phyloP scores from a whole-genome alignment of 2,329 filamentous ascomycete species.

The Verticillium tricorpus region DNA sequence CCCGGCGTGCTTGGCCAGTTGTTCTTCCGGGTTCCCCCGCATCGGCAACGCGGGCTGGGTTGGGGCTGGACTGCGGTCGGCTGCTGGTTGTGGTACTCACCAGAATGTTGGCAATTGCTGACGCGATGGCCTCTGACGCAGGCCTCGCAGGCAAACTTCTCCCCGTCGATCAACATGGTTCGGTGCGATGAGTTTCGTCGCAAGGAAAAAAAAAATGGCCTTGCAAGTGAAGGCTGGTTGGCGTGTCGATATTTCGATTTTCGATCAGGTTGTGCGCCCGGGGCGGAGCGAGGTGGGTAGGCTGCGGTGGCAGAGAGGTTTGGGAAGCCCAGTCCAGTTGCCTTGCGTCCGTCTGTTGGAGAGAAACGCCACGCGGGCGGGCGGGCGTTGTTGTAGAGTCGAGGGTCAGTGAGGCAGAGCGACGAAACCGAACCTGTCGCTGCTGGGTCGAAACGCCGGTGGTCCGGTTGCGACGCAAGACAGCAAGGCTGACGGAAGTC shows the following conservation, averaged over 20 bases:
- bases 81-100: slow-evolving; percentile 52
- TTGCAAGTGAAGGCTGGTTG: neutral
- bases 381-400: neutral
- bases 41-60: neutral
- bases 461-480: neutral
- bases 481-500: neutral
- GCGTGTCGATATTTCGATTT: neutral
- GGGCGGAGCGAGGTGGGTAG: neutral
- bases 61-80: neutral
- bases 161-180: slow-evolving; percentile 80
- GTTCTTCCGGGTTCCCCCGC: neutral
- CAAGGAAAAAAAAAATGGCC: neutral
- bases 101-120: slow-evolving; percentile 94
- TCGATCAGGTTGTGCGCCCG: neutral
- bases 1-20: slow-evolving; percentile 3
- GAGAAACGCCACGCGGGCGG: neutral
- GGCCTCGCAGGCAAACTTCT: slow-evolving; percentile 97
- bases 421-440: slow-evolving; percentile 1
- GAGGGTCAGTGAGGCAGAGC: neutral
- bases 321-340: neutral
- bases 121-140: slow-evolving; percentile 98
- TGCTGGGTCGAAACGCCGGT: neutral
- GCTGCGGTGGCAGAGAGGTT: neutral
- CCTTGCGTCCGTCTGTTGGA: neutral
- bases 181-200: neutral